Base-by-base conservation (phyloP, 257 asterid species). In the Nicotiana otophora region DNA sequence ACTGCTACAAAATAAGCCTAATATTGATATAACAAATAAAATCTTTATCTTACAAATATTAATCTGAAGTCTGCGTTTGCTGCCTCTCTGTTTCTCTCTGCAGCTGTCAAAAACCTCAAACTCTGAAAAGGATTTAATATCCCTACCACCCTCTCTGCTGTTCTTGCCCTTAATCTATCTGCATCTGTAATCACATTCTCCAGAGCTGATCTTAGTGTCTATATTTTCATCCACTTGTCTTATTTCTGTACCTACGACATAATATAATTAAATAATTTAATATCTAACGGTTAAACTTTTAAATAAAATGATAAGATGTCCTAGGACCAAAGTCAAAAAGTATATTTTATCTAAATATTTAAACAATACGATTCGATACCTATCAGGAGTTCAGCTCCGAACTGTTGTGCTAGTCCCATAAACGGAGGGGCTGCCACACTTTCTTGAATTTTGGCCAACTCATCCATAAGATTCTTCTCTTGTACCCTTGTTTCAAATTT, bases 371-470 rank as follows among this genome's bases (percentile, higher is more conserved):
- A 51, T 16, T 15, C n/a, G 7, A 61, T 70, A 72, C 79, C 62
- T 74, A 0, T 1, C 2, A 48, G 70, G 19, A 15, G 20, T 31
- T 75, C 53, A 3, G 6, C 26, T 30, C 87, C 88, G 0, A 42
- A 77, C 28, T 23, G 82, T 65, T 69, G 88, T 0, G 86, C 85
- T n/a, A 74, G 14, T 0, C 84, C 39, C 14, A 81, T 66, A 78
- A 87, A 36, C 0, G 92, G 91, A 23, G 89, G 94, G 39, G 91
- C 90, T 15, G 92, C 93, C 83, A 89, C 84, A 48, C 82, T 90
- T 80, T 92, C 97, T 80, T 92, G 97, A 62, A 87, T 79, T 55
- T 86, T 84, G 0, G 93, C 97, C 88, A 91, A 85, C 46, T 85
- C 86, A 20, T 86, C 86, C 7, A 83, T 54, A 42, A 92, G 64